Percentiles rank a stretch among this genome's conserved stretches.
Conservation (phyloP, 2,329 filamentous ascomycete genomes). For the Didymella arachidicola region DNA sequence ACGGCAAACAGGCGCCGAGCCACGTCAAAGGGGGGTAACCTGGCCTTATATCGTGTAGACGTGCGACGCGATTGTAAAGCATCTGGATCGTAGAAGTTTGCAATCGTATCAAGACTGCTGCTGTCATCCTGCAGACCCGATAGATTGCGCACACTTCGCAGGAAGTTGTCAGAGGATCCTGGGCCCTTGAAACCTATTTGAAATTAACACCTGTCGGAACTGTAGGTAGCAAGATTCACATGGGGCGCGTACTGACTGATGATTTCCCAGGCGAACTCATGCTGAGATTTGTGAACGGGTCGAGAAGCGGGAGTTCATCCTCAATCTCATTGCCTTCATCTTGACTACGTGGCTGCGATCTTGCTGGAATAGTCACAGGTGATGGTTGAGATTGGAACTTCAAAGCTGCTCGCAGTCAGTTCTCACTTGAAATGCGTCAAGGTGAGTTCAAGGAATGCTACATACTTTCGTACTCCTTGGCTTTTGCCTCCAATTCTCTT, state of each 20-base stretch:
- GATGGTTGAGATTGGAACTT: neutral
- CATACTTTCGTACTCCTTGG: constrained; percentile 3
- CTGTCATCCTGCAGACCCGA: constrained; percentile 10
- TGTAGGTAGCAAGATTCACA: neutral
- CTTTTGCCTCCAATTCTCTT: constrained; percentile 7
- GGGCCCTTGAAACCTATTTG: constrained; percentile 7
- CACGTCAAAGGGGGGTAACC: constrained; percentile 10
- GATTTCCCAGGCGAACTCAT: constrained; percentile 6
- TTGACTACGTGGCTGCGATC: neutral
- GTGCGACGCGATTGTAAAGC: constrained; percentile 12
- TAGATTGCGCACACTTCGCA: constrained; percentile 11
- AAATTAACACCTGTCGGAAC: neutral
- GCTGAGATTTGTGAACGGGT: constrained; percentile 10
- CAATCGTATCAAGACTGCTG: constrained; percentile 8
- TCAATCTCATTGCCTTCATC: constrained; percentile 8
- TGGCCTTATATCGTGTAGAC: constrained; percentile 1
- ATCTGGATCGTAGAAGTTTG: constrained; percentile 14
- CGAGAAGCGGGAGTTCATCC: constrained; percentile 10
- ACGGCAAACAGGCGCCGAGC: constrained; percentile 10
- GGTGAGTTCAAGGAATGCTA: neutral
- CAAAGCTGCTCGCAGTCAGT: neutral
- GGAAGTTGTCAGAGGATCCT: constrained; percentile 11
- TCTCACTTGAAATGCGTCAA: neutral
- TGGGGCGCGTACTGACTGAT: constrained; percentile 6
- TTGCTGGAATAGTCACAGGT: constrained; percentile 1